Evolutionary conservation across 2,329 filamentous ascomycete genomes (phyloP).

Genomic region (Talaromyces sp.): DNA sequence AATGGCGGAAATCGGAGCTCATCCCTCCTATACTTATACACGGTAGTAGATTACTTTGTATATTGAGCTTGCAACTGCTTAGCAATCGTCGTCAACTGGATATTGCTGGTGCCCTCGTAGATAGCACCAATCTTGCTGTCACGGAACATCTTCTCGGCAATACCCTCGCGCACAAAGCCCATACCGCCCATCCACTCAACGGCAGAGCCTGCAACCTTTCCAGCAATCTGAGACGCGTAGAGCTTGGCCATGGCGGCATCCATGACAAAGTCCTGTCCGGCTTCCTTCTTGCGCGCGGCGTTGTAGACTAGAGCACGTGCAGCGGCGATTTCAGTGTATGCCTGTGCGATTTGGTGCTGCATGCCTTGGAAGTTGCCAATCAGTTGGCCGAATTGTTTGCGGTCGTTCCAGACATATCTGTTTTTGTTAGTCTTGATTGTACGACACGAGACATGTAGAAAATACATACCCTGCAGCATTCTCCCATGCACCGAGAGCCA

Average conservation of each 20-base stretch:
- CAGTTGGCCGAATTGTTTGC: conserved; percentile 90
- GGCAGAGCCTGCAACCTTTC: conserved; percentile 76
- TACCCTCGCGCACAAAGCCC: conserved; percentile 94
- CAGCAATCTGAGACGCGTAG: conserved; percentile 88
- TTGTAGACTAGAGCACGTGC: conserved; percentile 93
- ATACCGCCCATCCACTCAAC: conserved; percentile 99
- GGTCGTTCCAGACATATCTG: conserved; percentile 95
- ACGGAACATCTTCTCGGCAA: conserved; percentile 96
- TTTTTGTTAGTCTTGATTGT: not conserved
- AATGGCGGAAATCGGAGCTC: not conserved
- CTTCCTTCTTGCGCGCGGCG: conserved; percentile 95
- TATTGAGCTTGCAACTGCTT: conserved; percentile 68
- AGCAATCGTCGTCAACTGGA: conserved; percentile 68
- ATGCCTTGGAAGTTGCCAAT: conserved; percentile 98
- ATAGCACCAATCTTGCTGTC: conserved; percentile 99
- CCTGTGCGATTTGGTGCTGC: conserved; percentile 97
- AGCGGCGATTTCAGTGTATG: conserved; percentile 88
- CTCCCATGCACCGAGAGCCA: conserved; percentile 90
- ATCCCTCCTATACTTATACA: not conserved
- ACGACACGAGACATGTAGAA: not conserved
- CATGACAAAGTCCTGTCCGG: conserved; percentile 87
- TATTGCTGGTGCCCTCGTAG: conserved; percentile 77
- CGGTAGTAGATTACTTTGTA: conserved; percentile 46
- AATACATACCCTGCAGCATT: conserved; percentile 72
- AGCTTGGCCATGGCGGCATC: conserved; percentile 99